These are phyloP conservation scores for Pythium guiyangense DNA, from an alignment of 352 stramenopile species.

Conservation along the genomic window DNA sequence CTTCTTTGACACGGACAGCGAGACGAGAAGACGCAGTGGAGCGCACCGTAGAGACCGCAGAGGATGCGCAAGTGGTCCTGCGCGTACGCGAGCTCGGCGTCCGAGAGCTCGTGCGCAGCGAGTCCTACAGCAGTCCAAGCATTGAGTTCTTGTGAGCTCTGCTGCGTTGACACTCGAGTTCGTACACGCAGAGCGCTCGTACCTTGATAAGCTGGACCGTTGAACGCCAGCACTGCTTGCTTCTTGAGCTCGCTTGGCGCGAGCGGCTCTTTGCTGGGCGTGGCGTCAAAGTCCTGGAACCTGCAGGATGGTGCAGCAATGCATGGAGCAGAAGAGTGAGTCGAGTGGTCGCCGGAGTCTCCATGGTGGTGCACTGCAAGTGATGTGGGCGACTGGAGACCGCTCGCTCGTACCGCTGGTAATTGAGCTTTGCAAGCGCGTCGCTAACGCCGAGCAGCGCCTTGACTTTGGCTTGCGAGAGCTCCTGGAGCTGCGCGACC, in stretches of 20 bases:
- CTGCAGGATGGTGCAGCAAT: slow-evolving; percentile 2
- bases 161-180: background rate
- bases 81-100: slow-evolving; percentile 65
- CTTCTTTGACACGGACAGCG: no score
- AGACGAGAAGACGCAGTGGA: background rate
- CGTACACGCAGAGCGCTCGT: background rate
- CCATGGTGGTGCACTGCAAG: background rate
- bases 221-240: slow-evolving; percentile 70
- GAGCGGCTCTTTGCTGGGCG: slow-evolving; percentile 8
- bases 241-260: slow-evolving; percentile 46
- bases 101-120: slow-evolving; percentile 49
- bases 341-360: background rate
- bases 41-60: slow-evolving; percentile 90
- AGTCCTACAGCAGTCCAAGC: slow-evolving; percentile 23
- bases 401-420: slow-evolving; percentile 44
- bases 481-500: slow-evolving; percentile 48
- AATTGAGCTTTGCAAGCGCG: slow-evolving; percentile 82
- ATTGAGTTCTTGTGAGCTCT: background rate
- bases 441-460: slow-evolving; percentile 78
- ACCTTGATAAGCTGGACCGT: slow-evolving; percentile 80
- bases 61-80: slow-evolving; percentile 90
- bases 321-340: background rate
- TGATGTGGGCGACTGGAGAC: background rate
- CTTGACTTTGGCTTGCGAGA: slow-evolving; percentile 75
- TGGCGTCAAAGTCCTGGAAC: slow-evolving; percentile 61